Base-by-base conservation (phyloP, 192 early-diverging fungal species). In the Backusella circina region DNA sequence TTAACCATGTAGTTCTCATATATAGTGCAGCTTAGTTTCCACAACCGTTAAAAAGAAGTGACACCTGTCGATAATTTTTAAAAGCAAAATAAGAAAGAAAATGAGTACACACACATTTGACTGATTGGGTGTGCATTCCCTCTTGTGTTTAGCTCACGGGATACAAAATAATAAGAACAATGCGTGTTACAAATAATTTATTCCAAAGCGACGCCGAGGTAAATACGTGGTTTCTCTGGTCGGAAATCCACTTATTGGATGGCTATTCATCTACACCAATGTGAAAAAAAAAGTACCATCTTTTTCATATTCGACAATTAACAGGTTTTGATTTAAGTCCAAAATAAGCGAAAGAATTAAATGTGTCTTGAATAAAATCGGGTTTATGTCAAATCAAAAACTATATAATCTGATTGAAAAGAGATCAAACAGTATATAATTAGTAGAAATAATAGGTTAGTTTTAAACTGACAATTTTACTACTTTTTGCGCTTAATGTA, bases 391-490 rank as follows among this genome's bases (percentile, higher is more conserved):
- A 13, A 13, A 12, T 61, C 23, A 12, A 10, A 12, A 26, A 28
- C 23, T 26, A 26, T 12, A 61, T 23, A 23, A 54, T 6, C 2
- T 54, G 21, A 8, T 54, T 54, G 9, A 54, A 54, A 7, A 23
- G 9, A 54, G 21, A 54, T 21, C 21, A 54, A 23, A 54, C 18
- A 54, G 51, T n/a, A n/a, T 61, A 28, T 26, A 21, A n/a, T 47
- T n/a, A 18, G 44, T 16, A 47, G 18, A 47, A 47, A 18, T 5
- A 47, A 47, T 47, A 47, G 44, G 16, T 47, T 47, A n/a, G 18
- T 26, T 61, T 61, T 28, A 61, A 61, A 28, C 54, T 61, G 54
- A 61, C 54, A 61, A 61, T 61, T 61, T 61, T 61, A 61, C 54
- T 61, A 9, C 54, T 61, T 61, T 61, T 61, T 61, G 54, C 2